phyloP scores from a whole-genome alignment of 2,329 filamentous ascomycete species.

The Colletotrichum sidae region DNA sequence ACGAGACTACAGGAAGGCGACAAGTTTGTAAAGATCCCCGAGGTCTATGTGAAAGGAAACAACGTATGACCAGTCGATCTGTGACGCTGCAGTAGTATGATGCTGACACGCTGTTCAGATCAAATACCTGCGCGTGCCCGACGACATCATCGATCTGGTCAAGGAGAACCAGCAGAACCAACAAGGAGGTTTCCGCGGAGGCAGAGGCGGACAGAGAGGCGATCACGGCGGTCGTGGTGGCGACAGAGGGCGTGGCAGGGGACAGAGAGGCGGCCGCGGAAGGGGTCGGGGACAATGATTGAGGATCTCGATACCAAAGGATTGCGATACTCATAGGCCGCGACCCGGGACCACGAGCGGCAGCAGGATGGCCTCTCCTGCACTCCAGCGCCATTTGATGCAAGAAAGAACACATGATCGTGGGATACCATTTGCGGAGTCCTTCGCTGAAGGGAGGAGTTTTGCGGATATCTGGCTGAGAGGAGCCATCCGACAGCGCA shows the following conservation, averaged over 20 bases:
- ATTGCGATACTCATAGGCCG: conserved; percentile 4
- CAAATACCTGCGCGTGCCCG: conserved; percentile 95
- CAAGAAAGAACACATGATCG: too few species aligned
- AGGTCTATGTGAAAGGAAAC: conserved; percentile 97
- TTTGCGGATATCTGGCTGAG: background rate
- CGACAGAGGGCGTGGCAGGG: conserved; percentile 66
- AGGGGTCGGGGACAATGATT: conserved; percentile 33
- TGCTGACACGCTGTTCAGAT: conserved; percentile 72
- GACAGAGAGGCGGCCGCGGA: conserved; percentile 41
- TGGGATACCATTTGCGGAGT: background rate
- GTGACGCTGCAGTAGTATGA: too few species aligned
- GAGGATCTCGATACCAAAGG: background rate
- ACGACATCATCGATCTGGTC: conserved; percentile 94
- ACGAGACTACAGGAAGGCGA: conserved; percentile 80
- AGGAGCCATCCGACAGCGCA: background rate
- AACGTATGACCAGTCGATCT: conserved; percentile 74
- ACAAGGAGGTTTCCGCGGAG: conserved; percentile 71
- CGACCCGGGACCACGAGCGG: too few species aligned
- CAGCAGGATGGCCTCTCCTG: background rate
- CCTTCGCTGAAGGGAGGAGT: conserved; percentile 5
- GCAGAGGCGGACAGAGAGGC: conserved; percentile 70
- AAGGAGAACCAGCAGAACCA: conserved; percentile 91
- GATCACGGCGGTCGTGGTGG: conserved; percentile 69
- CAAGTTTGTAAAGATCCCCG: conserved; percentile 90
- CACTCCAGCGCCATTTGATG: too few species aligned